A percentile compares a stretch with the other conserved stretches of the same genome.
Conservation (phyloP, 1,284 basidiomycete genomes). For the Inonotus obliquus region DNA sequence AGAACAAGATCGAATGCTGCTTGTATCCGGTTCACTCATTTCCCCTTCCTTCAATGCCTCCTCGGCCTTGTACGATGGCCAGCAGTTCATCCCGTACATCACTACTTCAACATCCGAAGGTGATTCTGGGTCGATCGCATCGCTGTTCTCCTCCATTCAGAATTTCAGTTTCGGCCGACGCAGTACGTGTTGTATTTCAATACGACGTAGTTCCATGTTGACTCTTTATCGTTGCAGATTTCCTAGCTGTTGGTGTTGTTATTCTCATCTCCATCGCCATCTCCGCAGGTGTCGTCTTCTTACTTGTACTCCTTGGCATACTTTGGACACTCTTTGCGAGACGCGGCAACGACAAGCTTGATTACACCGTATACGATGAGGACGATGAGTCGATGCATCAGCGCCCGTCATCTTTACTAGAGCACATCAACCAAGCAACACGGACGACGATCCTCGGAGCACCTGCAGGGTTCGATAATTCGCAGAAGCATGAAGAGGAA, state of each 20-base stretch:
- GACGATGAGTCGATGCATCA: constrained; percentile 71
- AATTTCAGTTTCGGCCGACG: constrained; percentile 70
- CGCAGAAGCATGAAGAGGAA: constrained; percentile 53
- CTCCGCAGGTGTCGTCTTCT: constrained; percentile 89
- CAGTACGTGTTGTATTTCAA: constrained; percentile 45
- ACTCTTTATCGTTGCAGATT: constrained; percentile 45
- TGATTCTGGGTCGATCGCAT: constrained; percentile 66
- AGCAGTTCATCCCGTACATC: constrained; percentile 81
- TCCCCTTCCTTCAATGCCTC: constrained; percentile 73
- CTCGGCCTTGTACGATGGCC: constrained; percentile 85
- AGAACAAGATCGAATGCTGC: constrained; percentile 83
- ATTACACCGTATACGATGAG: constrained; percentile 49
- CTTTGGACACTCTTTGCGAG: constrained; percentile 85
- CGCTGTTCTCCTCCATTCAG: constrained; percentile 77
- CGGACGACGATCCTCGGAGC: constrained; percentile 61
- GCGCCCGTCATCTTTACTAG: constrained; percentile 74
- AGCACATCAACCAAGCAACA: constrained; percentile 85
- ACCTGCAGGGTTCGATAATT: constrained; percentile 44
- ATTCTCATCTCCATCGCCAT: constrained; percentile 98
- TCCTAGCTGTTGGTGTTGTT: constrained; percentile 87
- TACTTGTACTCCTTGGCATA: constrained; percentile 84
- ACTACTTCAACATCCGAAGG: constrained; percentile 67
- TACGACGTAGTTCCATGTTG: constrained; percentile 9
- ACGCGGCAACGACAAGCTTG: constrained; percentile 66
- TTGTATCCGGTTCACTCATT: constrained; percentile 80